Conservation (phyloP, 2,329 filamentous ascomycete genomes). For the Ampelomyces quisqualis region DNA sequence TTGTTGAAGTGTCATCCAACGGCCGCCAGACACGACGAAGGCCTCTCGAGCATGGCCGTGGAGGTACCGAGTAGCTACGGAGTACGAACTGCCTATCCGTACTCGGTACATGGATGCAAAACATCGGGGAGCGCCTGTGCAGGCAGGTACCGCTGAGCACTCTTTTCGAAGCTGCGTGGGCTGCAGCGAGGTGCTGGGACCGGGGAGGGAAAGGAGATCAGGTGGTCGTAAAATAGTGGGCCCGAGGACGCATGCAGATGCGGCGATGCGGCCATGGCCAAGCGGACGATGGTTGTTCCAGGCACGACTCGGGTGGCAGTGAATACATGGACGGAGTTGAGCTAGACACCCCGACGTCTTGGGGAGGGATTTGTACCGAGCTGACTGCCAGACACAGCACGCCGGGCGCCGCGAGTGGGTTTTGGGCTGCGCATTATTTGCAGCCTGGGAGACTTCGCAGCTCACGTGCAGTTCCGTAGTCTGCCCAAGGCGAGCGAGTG, state of each 20-base stretch:
- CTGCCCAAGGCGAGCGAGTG: slow-evolving; percentile 14
- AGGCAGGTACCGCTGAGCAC: slow-evolving; percentile 6
- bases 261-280: neutral
- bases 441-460: slow-evolving; percentile 18
- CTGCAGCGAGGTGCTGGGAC: slow-evolving; percentile 6
- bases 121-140: neutral
- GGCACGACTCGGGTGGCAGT: no score
- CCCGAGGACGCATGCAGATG: slow-evolving; percentile 6
- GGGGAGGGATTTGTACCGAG: no score
- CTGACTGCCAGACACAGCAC: slow-evolving; percentile 20
- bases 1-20: slow-evolving; percentile 14
- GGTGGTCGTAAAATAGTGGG: slow-evolving; percentile 2
- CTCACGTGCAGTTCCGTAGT: slow-evolving; percentile 26
- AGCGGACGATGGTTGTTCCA: no score
- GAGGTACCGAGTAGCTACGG: no score
- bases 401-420: slow-evolving; percentile 14
- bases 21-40: slow-evolving; percentile 18
- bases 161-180: slow-evolving; percentile 4
- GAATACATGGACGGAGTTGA: neutral
- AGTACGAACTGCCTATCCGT: no score
- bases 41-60: no score
- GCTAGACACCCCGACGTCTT: neutral
- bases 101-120: no score
- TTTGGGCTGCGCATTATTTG: slow-evolving; percentile 20
- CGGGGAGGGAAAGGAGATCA: slow-evolving; percentile 3